These are phyloP conservation scores for Scutellaria minor DNA, from an alignment of 257 asterid genomes.

Conservation along the genomic window DNA sequence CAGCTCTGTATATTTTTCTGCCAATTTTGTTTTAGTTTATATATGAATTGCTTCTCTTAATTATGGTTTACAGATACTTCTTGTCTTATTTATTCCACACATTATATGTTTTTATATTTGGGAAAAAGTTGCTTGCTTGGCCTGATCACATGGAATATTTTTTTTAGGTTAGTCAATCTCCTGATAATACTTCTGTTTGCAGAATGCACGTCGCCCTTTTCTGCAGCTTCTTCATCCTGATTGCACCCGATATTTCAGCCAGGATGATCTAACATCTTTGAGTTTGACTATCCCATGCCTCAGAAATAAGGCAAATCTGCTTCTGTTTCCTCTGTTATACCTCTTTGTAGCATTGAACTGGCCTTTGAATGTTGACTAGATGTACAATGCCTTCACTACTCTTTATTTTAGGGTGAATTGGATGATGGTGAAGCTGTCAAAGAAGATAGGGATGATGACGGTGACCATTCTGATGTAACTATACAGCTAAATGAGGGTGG, in stretches of 20 bases:
- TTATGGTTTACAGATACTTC: background rate
- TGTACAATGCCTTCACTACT: constrained; percentile 25
- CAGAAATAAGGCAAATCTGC: constrained; percentile 50
- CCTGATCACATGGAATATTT: background rate
- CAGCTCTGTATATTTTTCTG: background rate
- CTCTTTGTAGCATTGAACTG: constrained; percentile 12
- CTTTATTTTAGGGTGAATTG: constrained; percentile 44
- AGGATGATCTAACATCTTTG: constrained; percentile 67
- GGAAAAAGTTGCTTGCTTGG: constrained; percentile 2
- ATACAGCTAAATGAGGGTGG: constrained; percentile 60
- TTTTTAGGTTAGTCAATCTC: background rate
- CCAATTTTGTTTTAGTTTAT: background rate
- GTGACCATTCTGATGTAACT: constrained; percentile 37
- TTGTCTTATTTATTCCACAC: background rate
- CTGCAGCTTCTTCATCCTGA: constrained; percentile 92
- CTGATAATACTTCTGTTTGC: constrained; percentile 30
- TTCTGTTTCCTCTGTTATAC: background rate
- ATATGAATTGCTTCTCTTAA: background rate
- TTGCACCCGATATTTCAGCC: constrained; percentile 69
- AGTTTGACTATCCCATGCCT: constrained; percentile 68
- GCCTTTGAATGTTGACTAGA: constrained; percentile 22
- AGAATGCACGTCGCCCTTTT: constrained; percentile 76
- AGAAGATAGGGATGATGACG: constrained; percentile 42
- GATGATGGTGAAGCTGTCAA: constrained; percentile 48
- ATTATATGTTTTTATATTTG: background rate